These are phyloP conservation scores for Tylopilus sp. DNA, from an alignment of 768 basidiomycete genomes.

Conservation along the genomic window DNA sequence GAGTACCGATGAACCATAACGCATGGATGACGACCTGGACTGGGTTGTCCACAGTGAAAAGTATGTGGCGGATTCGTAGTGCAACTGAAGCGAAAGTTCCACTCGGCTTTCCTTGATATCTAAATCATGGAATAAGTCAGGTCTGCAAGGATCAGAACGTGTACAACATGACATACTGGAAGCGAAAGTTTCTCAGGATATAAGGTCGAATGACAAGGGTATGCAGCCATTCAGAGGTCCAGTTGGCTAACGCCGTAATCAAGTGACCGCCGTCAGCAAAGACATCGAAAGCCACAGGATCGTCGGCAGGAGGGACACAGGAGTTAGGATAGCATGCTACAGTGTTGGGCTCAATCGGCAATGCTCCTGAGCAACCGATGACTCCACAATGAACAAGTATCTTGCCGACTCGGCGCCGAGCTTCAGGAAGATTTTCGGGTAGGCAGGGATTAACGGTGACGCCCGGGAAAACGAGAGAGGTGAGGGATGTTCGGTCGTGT, in stretches of 20 bases:
- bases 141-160: background rate
- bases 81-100: slow-evolving; percentile 9
- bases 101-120: slow-evolving; percentile 14
- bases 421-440: slow-evolving; percentile 12
- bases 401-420: slow-evolving; percentile 16
- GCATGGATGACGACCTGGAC: slow-evolving; percentile 28
- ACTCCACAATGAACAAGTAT: slow-evolving; percentile 21
- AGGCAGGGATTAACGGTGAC: background rate
- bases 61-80: slow-evolving; percentile 19
- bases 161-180: slow-evolving; percentile 18
- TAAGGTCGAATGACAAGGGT: slow-evolving; percentile 23
- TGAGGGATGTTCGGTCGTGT: slow-evolving; percentile 4
- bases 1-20: slow-evolving; percentile 32
- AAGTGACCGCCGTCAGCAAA: slow-evolving; percentile 1
- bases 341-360: background rate
- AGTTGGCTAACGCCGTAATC: slow-evolving; percentile 17
- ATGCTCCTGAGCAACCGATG: slow-evolving; percentile 5
- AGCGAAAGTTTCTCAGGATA: slow-evolving; percentile 11
- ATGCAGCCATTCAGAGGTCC: slow-evolving; percentile 27
- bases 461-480: background rate
- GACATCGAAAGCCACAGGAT: background rate
- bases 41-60: slow-evolving; percentile 25
- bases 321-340: background rate
- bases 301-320: background rate
- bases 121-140: slow-evolving; percentile 6